These are phyloP conservation scores for Schoenoplectus triqueter DNA, from an alignment of 202 grass and related monocot genomes.

Conservation along the genomic window DNA sequence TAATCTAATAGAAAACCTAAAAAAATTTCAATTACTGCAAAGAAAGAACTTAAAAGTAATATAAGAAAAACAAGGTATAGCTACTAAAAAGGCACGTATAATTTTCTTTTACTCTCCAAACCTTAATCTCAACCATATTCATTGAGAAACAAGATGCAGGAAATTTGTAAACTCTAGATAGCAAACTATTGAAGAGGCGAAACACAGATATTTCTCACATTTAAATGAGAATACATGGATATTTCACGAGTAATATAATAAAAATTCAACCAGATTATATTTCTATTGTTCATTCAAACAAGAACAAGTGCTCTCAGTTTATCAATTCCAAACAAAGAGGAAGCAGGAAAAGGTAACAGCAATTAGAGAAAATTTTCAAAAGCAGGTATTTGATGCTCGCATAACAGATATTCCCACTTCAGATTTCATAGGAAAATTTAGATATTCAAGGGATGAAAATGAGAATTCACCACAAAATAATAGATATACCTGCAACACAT, in stretches of 20 bases:
- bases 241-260: background rate
- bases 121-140: background rate
- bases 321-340: background rate
- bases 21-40: background rate
- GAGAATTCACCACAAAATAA: slow-evolving; percentile 3
- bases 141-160: background rate
- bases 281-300: background rate
- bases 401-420: background rate
- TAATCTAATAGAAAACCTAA: background rate
- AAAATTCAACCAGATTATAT: background rate
- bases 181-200: background rate
- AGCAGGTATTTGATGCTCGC: background rate
- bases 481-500: slow-evolving; percentile 42
- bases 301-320: background rate
- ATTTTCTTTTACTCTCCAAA: background rate
- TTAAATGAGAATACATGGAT: background rate
- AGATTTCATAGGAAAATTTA: background rate
- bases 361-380: background rate
- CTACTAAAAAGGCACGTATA: background rate
- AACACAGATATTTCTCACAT: background rate
- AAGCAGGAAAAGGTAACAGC: background rate
- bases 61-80: background rate
- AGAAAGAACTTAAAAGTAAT: background rate
- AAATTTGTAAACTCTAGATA: background rate
- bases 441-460: background rate